Conservation (phyloP, 257 asterid species). For the Phtheirospermum japonicum region DNA sequence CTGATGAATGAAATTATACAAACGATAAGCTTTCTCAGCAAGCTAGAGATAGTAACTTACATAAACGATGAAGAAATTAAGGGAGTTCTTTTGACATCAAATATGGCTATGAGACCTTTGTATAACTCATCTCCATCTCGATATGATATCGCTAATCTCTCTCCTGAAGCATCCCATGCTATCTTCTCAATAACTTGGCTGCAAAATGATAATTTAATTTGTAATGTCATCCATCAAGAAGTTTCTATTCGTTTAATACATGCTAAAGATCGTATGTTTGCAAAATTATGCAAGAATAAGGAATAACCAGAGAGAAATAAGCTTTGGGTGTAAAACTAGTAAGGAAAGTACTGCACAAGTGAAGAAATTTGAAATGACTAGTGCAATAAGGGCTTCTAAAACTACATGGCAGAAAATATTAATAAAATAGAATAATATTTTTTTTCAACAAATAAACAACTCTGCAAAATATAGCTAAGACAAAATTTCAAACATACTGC, state of each 20-base stretch:
- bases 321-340: neutral
- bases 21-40: neutral
- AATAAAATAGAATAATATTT: neutral
- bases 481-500: slow-evolving; percentile 12
- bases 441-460: slow-evolving; percentile 2
- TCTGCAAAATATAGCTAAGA: neutral
- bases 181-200: slow-evolving; percentile 80
- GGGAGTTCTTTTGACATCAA: slow-evolving; percentile 85
- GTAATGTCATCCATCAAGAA: slow-evolving; percentile 9
- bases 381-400: neutral
- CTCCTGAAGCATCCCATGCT: slow-evolving; percentile 99
- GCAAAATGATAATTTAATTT: slow-evolving; percentile 25
- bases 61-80: slow-evolving; percentile 77
- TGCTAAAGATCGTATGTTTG: neutral
- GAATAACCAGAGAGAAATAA: neutral
- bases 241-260: neutral
- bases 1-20: slow-evolving; percentile 1
- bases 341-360: neutral
- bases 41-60: slow-evolving; percentile 45
- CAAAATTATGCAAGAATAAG: neutral
- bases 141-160: slow-evolving; percentile 85
- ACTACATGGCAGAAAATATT: neutral
- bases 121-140: slow-evolving; percentile 76
- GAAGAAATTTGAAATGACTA: neutral
- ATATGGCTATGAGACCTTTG: slow-evolving; percentile 87